These are phyloP conservation scores for Pulveroboletus sp. DNA, from an alignment of 768 basidiomycete species.

Conservation along the genomic window DNA sequence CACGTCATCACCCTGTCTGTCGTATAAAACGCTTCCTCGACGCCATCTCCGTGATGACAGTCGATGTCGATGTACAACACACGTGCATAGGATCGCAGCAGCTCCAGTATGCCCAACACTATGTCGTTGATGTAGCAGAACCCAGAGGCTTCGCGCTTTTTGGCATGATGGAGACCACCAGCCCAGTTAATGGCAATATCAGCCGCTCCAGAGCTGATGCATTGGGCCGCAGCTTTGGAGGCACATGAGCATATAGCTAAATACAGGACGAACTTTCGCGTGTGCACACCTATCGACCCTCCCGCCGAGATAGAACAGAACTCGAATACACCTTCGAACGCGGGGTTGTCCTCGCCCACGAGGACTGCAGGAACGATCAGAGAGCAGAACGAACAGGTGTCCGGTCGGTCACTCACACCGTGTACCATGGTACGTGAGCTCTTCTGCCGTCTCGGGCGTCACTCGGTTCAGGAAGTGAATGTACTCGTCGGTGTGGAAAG, in stretches of 20 bases:
- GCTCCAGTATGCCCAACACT: conserved; percentile 88
- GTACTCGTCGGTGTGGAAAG: conserved; percentile 98
- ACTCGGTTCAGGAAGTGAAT: conserved; percentile 86
- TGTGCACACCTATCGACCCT: conserved; percentile 78
- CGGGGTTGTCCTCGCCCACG: conserved; percentile 91
- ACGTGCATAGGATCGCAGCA: conserved; percentile 77
- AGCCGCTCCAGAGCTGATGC: conserved; percentile 71
- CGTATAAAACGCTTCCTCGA: conserved; percentile 98
- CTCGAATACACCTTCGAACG: conserved; percentile 95
- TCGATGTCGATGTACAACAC: conserved; percentile 98
- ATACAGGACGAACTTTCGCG: neutral
- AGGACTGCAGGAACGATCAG: conserved; percentile 33
- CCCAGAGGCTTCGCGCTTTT: conserved; percentile 95
- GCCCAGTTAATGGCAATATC: conserved; percentile 95
- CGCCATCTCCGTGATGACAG: conserved; percentile 97
- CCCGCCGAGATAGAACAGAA: conserved; percentile 97
- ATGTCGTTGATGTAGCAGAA: conserved; percentile 99
- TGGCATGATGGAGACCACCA: conserved; percentile 98
- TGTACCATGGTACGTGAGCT: conserved; percentile 77
- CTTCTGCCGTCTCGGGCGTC: conserved; percentile 85
- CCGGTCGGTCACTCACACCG: conserved; percentile 56
- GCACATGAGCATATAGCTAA: neutral
- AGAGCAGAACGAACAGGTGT: neutral
- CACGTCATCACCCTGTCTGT: conserved; percentile 97
- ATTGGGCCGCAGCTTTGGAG: conserved; percentile 66